Base-by-base conservation (phyloP, 2,329 filamentous ascomycete species). In the Penicillium sclerotiorum region DNA sequence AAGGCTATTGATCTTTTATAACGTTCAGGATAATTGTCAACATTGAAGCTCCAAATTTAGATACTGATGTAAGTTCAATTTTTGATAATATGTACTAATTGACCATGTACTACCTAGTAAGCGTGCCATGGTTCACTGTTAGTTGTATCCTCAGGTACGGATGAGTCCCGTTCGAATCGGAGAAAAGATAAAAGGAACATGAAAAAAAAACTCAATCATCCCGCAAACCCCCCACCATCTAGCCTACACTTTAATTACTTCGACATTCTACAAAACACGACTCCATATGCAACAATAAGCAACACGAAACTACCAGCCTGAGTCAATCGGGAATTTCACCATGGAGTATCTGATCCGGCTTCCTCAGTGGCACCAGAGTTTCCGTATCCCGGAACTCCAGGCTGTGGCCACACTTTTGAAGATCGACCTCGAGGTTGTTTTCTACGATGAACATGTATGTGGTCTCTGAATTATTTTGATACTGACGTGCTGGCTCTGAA, bases 301-400 rank as follows among this genome's bases (percentile, higher is more conserved):
- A 3, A 23, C 21, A 43, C n/a, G 20, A 13, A 21, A 43, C 11
- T 11, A 18, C 7, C 12, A 35, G 11, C 8, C 3, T 28, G 15
- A n/a, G n/a, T n/a, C n/a, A n/a, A n/a, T n/a, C n/a, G 11, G 11
- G 37, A 35, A 18, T 13, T 15, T 27, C 37, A 48, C 15, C 41
- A 82, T 81, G 84, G 84, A 95, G 55, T 97, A 89, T 66, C 80
- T 99, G 52, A 85, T 99, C 57, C 89, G 93, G 62, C 91, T 97
- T 68, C 88, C 87, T 37, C 94, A 97, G 72, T 79, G 82, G 50
- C 92, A 97, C 70, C 90, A 96, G 75, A 87, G 84, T n/a, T 99
- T 99, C 68, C 87, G 93, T 32, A 78, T 85, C 48, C 84, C 92
- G 3, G 94, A 99, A 71, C 81, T 96, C 12, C 77, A 93, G 64